Conservation (phyloP, 2,329 filamentous ascomycete genomes). For the Cercospora nicotianae region DNA sequence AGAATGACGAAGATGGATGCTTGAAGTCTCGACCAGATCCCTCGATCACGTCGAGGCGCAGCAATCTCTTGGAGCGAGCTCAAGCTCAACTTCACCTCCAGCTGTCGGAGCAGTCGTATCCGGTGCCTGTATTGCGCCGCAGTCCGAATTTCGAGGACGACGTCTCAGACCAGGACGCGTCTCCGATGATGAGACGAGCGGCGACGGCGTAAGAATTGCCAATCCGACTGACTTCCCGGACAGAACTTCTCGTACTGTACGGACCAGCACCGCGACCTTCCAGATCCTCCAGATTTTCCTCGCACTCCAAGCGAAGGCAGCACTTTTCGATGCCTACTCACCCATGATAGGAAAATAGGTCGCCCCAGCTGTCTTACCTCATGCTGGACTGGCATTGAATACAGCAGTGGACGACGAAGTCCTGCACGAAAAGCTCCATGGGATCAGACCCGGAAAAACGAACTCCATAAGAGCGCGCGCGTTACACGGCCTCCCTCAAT, state of each 20-base stretch:
- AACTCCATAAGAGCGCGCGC: no score
- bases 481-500: no score
- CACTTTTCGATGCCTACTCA: neutral
- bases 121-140: neutral
- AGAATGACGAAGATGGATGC: conserved; percentile 3
- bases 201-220: neutral
- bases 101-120: neutral
- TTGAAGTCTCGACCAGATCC: neutral
- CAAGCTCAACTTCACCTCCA: neutral
- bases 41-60: neutral
- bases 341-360: neutral
- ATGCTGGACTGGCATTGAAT: no score
- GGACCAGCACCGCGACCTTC: no score
- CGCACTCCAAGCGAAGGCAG: neutral
- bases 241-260: no score
- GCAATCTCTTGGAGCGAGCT: neutral
- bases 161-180: neutral
- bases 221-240: no score
- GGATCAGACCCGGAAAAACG: no score
- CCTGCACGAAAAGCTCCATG: no score
- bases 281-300: neutral
- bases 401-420: no score
- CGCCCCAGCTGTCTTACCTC: no score
- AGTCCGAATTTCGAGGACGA: neutral
- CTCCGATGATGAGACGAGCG: neutral